Base-by-base conservation (phyloP, 768 basidiomycete genomes). In the Strobilomyces echinocephalus region DNA sequence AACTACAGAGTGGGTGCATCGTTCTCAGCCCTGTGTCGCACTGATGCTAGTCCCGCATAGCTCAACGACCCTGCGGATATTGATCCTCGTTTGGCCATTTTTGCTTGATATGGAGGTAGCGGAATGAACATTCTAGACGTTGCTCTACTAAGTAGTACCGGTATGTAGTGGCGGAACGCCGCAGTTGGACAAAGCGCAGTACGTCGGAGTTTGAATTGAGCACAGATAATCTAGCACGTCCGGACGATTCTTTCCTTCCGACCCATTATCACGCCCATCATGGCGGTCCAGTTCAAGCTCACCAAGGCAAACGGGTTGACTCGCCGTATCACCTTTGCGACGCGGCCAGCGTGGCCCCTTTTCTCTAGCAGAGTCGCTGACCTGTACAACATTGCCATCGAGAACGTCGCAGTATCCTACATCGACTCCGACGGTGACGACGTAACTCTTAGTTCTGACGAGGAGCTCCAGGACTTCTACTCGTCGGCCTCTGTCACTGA, bases 401-500 rank as follows among this genome's bases (percentile, higher is more conserved):
- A 79, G 53, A 76, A 77, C 48, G 72, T 90, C 48, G 87, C 76
- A 3, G 83, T 88, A 33, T 82, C 84, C 31, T 91, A 92, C 67
- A 55, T 84, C 46, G 90, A 92, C 67, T 65, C 66, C 31, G 88
- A 91, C 62, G 78, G 80, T 36, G 90, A 91, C 63, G 81, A 85
- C 55, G 81, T 92, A 56, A 91, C 88, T 11, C 74, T 91, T 52
- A 87, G 81, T 68, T 81, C 88, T 4, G 76, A 88, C 50, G 83
- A 84, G 33, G 90, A 92, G 67, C 79, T 91, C n/a, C 76, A 78
- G 50, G 88, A 91, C 54, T 88, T 79, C 64, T 90, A 86, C 64
- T 61, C 64, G 28, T 70, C 72, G 8, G 61, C 71, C 53, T 52
- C 62, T 41, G 64, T 64, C 14, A 21, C 36, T 24, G 30, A n/a